phyloP scores from a whole-genome alignment of 305 asterid species.

The Fraxinus angustifolia region DNA sequence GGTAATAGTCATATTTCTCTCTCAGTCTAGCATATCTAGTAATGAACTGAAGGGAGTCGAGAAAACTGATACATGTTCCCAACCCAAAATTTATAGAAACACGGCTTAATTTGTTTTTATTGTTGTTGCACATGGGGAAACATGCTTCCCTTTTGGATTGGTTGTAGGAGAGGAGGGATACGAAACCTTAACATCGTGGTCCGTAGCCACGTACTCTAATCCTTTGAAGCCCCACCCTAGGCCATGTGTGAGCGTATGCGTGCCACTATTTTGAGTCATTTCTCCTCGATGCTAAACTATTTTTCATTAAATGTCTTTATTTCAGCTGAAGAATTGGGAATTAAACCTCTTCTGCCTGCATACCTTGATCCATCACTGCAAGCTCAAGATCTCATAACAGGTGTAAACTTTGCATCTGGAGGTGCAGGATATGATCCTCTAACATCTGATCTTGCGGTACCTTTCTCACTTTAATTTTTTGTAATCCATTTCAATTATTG shows the following conservation, averaged over 20 bases:
- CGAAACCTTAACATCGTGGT: neutral
- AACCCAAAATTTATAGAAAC: neutral
- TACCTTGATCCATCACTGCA: constrained; percentile 55
- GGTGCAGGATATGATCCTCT: constrained; percentile 68
- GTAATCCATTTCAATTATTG: neutral
- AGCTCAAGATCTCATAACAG: constrained; percentile 52
- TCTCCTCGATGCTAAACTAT: neutral
- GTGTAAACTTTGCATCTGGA: constrained; percentile 77
- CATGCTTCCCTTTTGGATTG: neutral
- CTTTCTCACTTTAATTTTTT: neutral
- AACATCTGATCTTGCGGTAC: constrained; percentile 51
- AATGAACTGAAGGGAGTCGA: neutral
- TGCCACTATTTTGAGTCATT: neutral
- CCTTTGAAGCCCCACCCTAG: neutral
- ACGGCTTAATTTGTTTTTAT: neutral
- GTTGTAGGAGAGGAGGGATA: neutral
- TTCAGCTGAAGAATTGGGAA: constrained; percentile 63
- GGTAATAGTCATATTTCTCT: constrained; percentile 26
- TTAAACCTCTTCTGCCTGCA: constrained; percentile 57
- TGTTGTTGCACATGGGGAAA: neutral
- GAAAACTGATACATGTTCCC: neutral
- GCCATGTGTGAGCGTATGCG: neutral
- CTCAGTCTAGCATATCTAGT: neutral
- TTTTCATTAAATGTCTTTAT: neutral
- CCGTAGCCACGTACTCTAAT: neutral